These are phyloP conservation scores for Sparassis latifolia DNA, from an alignment of 1,284 basidiomycete species.

Conservation along the genomic window DNA sequence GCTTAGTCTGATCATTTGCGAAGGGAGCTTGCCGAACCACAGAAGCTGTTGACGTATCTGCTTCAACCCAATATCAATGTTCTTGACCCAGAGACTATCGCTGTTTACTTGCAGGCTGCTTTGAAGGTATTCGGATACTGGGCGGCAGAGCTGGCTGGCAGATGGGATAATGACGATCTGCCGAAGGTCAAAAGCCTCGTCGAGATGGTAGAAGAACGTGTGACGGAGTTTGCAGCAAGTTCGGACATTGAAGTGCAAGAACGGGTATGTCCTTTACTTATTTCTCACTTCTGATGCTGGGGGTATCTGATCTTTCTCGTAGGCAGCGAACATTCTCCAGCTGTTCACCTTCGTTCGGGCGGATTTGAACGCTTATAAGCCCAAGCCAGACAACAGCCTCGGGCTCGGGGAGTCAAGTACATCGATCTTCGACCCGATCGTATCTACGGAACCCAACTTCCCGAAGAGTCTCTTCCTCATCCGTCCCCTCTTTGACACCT, in stretches of 20 bases:
- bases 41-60: slow-evolving; percentile 64
- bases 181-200: slow-evolving; percentile 57
- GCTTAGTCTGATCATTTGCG: slow-evolving; percentile 1
- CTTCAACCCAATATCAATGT: slow-evolving; percentile 49
- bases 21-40: slow-evolving; percentile 66
- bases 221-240: slow-evolving; percentile 50
- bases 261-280: slow-evolving; percentile 49
- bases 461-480: slow-evolving; percentile 91
- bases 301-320: slow-evolving; percentile 1
- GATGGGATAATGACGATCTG: slow-evolving; percentile 70
- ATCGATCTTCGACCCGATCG: slow-evolving; percentile 30
- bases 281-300: not conserved
- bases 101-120: slow-evolving; percentile 77
- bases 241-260: slow-evolving; percentile 88
- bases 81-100: slow-evolving; percentile 57
- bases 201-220: slow-evolving; percentile 48
- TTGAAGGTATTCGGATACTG: slow-evolving; percentile 87
- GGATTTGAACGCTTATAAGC: slow-evolving; percentile 62
- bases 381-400: slow-evolving; percentile 33
- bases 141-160: slow-evolving; percentile 65
- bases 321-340: slow-evolving; percentile 79
- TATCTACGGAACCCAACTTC: slow-evolving; percentile 43
- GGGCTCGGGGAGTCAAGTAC: slow-evolving; percentile 26
- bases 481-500: slow-evolving; percentile 70
- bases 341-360: slow-evolving; percentile 78